Percentiles rank a stretch among this genome's conserved stretches.
phyloP scores from a whole-genome alignment of 305 asterid genomes.

The Salvia sclarea region DNA sequence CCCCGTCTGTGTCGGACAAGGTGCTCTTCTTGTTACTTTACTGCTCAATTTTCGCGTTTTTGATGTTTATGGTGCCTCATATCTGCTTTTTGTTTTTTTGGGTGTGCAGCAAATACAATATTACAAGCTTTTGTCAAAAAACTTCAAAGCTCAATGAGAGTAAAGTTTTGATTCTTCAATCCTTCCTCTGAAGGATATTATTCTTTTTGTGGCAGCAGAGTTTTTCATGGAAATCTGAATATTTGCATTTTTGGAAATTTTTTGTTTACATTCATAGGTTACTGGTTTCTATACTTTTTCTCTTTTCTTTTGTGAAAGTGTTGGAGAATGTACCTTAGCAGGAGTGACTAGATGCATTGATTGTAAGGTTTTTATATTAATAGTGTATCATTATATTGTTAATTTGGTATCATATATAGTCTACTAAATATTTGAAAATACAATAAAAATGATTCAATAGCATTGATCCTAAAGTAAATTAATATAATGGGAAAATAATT shows the following conservation, averaged over 20 bases:
- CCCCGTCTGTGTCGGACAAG: constrained; percentile 73
- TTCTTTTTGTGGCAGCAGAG: background rate
- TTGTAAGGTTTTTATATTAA: background rate
- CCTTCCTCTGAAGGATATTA: background rate
- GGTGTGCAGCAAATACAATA: constrained; percentile 65
- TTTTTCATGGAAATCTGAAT: background rate
- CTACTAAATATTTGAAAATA: too few species aligned
- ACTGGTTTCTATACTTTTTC: too few species aligned
- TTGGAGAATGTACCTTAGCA: too few species aligned
- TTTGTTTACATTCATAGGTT: background rate
- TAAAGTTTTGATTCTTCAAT: constrained; percentile 20
- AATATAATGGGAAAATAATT: too few species aligned
- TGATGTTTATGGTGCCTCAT: background rate
- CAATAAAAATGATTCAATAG: too few species aligned
- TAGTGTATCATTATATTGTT: background rate
- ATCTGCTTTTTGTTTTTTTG: constrained; percentile 3
- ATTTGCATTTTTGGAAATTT: background rate
- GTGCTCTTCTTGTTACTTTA: constrained; percentile 28
- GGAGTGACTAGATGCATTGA: background rate
- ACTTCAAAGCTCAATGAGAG: constrained; percentile 42
- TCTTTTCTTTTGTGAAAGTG: too few species aligned
- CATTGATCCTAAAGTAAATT: too few species aligned
- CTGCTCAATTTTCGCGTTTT: background rate
- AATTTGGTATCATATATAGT: too few species aligned
- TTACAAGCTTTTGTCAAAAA: constrained; percentile 49